Percentiles rank a stretch among this genome's conserved stretches.
Conservation (phyloP, 345 rosid species). For the Heritiera littoralis region DNA sequence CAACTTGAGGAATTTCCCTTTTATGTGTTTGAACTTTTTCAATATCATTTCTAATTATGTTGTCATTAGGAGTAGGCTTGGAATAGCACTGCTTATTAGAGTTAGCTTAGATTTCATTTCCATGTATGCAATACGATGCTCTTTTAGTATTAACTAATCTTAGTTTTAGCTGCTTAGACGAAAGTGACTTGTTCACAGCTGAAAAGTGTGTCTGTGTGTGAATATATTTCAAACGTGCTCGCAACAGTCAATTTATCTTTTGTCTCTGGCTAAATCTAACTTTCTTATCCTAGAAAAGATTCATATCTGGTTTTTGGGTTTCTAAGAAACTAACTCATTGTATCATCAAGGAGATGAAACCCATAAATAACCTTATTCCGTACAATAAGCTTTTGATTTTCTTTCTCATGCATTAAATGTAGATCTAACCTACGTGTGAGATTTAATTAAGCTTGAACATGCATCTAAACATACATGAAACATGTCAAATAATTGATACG, state of each 20-base stretch:
- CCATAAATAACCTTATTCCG: not conserved
- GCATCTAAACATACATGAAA: no score
- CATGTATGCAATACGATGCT: not conserved
- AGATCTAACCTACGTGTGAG: no score
- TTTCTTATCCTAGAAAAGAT: not conserved
- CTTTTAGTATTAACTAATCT: not conserved
- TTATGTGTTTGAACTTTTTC: not conserved
- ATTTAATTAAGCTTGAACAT: no score
- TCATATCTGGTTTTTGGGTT: not conserved
- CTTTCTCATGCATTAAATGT: no score
- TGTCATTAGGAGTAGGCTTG: not conserved
- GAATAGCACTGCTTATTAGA: constrained; percentile 3
- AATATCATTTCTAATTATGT: not conserved
- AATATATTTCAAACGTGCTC: not conserved
- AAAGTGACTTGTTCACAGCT: not conserved
- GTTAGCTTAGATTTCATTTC: constrained; percentile 1
- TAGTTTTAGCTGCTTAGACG: constrained; percentile 3
- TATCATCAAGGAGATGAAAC: not conserved
- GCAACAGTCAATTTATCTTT: not conserved
- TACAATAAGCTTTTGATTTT: no score
- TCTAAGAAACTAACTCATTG: not conserved
- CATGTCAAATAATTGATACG: no score
- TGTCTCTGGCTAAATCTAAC: not conserved
- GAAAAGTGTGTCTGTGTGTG: not conserved
- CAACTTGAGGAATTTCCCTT: not conserved